Base-by-base conservation (phyloP, 2,329 filamentous ascomycete genomes). In the Karstenula rhodostoma region DNA sequence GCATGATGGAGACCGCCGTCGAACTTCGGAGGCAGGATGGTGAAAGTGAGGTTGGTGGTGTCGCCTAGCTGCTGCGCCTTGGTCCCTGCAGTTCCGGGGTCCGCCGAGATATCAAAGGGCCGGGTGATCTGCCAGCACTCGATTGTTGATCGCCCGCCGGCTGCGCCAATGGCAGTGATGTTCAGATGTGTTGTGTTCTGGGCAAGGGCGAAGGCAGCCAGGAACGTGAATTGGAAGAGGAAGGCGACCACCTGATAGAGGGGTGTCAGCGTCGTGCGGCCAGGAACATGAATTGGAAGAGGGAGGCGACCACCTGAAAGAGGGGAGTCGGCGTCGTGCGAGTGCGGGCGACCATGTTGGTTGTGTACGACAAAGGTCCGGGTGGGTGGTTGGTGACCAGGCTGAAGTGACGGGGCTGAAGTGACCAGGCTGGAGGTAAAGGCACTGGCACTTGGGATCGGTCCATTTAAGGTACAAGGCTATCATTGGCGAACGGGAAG, bases 51-150 rank as follows among this genome's bases (percentile, higher is more conserved):
- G 47, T 63, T 57, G 22, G 54, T 56, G 32, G 35, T 40, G 25
- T 56, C 54, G 15, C 54, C 54, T 17, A 56, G 32, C 25, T 56
- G 54, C 35, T 56, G 54, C n/a, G 44, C 19, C 15, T 17, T 35
- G 22, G 54, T 56, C 2, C 54, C 54, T 49, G 54, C 44, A 42
- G 54, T 56, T 29, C 54, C 54, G 4, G 54, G 54, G 29, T 56
- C 54, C 3, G 54, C 40, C 3, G 54, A 56, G 10, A 49, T 49
- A 40, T 56, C 54, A 43, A 56, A 56, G 9, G 54, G 54, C 22
- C 54, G 43, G 54, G 43, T 56, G 54, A 56, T 56, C 32, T 56
- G 54, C 54, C 54, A 56, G 35, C 54, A 56, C 19, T 56, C 54
- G 32, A 56, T 56, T 4, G 54, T 56, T 22, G 54, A 56, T 25